Conservation (phyloP, 2,329 filamentous ascomycete species). For the Beauveria medogensis region DNA sequence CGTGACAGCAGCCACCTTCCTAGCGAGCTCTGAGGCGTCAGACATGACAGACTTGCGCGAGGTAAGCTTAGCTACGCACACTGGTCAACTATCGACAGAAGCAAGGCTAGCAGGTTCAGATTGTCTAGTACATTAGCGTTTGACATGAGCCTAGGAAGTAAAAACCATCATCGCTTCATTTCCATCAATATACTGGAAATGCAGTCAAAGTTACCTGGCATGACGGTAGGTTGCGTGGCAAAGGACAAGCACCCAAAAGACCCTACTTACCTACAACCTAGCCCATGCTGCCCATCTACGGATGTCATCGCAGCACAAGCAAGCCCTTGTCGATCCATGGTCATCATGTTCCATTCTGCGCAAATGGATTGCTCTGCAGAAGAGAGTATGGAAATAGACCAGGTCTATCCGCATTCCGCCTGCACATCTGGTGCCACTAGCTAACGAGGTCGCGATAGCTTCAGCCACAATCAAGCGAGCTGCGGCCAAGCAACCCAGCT, state of each 20-base stretch:
- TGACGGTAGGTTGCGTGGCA: neutral
- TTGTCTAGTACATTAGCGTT: neutral
- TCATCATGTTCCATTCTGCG: neutral
- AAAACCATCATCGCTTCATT: neutral
- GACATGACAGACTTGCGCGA: neutral
- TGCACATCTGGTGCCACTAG: neutral
- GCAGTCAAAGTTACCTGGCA: neutral
- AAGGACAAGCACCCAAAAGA: neutral
- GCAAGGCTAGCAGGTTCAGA: neutral
- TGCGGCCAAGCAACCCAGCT: neutral
- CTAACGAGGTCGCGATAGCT: neutral
- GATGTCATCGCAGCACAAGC: neutral
- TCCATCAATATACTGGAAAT: neutral
- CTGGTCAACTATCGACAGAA: neutral
- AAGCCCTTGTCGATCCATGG: neutral
- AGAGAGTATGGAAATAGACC: neutral
- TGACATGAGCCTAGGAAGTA: neutral
- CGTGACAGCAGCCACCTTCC: neutral
- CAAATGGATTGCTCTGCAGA: neutral
- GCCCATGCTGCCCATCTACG: neutral
- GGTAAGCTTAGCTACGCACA: neutral
- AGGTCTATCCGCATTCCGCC: neutral
- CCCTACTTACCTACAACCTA: neutral
- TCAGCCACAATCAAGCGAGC: constrained; percentile 3
- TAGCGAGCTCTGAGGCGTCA: neutral